Evolutionary conservation across 805 yeast genomes (phyloP).

Genomic region (Saccharomyces paradoxus): DNA sequence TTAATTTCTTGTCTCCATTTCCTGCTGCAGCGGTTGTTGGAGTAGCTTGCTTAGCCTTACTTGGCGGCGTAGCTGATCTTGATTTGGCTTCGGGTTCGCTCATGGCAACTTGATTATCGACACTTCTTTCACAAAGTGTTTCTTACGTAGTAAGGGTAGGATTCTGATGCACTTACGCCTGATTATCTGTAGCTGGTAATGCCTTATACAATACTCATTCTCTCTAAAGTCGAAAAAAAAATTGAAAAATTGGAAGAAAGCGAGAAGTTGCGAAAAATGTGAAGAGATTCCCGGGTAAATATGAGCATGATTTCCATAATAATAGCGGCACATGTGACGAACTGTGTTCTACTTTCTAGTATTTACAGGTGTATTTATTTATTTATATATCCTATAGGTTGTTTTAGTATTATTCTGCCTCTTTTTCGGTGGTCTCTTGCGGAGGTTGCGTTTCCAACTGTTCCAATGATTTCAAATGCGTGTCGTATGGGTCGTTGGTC

Average conservation of each 20-base stretch:
- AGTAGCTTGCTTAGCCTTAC: slow-evolving; percentile 1
- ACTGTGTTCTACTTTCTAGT: background rate
- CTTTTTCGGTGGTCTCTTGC: background rate
- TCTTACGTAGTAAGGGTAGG: background rate
- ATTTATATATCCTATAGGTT: background rate
- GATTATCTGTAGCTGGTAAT: background rate
- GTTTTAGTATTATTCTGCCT: background rate
- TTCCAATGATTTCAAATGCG: slow-evolving; percentile 3
- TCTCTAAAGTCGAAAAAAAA: background rate
- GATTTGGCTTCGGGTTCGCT: background rate
- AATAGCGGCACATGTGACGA: background rate
- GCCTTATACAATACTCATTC: background rate
- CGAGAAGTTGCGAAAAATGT: background rate
- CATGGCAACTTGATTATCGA: background rate
- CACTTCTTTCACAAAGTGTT: background rate
- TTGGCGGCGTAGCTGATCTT: background rate
- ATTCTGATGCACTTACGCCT: background rate
- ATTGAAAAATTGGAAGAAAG: background rate
- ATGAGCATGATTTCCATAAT: background rate
- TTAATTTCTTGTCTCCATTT: slow-evolving; percentile 31
- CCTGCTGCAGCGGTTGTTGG: background rate
- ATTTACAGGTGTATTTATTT: background rate
- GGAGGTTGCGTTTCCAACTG: background rate
- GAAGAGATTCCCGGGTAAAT: background rate
- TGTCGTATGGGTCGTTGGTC: slow-evolving; percentile 11